These are phyloP conservation scores for Diaporthe batatas DNA, from an alignment of 2,329 filamentous ascomycete species.

Conservation along the genomic window DNA sequence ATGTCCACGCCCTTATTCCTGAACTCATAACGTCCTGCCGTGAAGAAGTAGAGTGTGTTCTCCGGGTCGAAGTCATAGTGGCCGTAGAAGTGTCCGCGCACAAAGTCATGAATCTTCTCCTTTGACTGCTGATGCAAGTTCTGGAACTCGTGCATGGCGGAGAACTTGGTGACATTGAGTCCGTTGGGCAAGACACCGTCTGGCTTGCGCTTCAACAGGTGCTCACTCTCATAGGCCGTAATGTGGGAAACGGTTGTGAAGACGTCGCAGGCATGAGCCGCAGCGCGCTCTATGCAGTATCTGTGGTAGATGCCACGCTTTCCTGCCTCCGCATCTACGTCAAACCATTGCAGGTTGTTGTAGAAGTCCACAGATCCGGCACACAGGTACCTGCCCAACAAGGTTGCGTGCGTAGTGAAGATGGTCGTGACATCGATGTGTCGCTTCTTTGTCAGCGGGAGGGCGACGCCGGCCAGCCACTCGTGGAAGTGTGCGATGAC, in stretches of 20 bases:
- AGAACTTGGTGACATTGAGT: conserved; percentile 98
- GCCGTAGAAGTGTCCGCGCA: conserved; percentile 97
- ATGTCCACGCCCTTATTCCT: conserved; percentile 99
- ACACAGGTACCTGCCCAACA: conserved; percentile 95
- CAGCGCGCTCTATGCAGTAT: conserved; percentile 96
- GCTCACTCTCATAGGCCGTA: conserved; percentile 97
- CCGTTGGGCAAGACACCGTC: conserved; percentile 97
- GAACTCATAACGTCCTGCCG: conserved; percentile 96
- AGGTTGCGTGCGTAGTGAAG: conserved; percentile 97
- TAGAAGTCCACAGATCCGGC: conserved; percentile 99
- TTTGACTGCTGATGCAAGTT: conserved; percentile 97
- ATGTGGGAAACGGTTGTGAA: conserved; percentile 99
- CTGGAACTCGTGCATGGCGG: conserved; percentile 98
- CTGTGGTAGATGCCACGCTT: conserved; percentile 99
- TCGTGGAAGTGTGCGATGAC: conserved; percentile 99
- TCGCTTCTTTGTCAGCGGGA: conserved; percentile 92
- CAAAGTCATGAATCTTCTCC: conserved; percentile 98
- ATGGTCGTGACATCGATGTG: conserved; percentile 98
- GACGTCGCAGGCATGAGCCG: conserved; percentile 92
- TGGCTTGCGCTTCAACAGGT: conserved; percentile 96
- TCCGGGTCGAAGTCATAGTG: conserved; percentile 98
- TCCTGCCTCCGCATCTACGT: conserved; percentile 95
- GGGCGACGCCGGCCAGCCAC: conserved; percentile 94
- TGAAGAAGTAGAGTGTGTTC: conserved; percentile 98
- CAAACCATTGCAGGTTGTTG: conserved; percentile 97